Percentiles rank a stretch among this genome's conserved stretches.
phyloP scores from a whole-genome alignment of 768 basidiomycete species.

The Podaxis rugospora region DNA sequence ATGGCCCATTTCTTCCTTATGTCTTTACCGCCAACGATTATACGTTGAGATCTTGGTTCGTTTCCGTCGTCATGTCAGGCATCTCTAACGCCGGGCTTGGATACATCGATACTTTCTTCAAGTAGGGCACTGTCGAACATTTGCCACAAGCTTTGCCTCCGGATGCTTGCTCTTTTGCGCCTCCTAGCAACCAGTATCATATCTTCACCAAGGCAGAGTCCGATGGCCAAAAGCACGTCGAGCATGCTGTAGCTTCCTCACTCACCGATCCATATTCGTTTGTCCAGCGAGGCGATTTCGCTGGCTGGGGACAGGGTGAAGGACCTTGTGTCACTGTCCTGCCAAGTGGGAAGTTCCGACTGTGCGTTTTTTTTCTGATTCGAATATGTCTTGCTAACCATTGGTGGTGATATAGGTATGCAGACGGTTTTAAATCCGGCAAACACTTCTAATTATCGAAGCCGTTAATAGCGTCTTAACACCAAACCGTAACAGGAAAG shows the following conservation, averaged over 20 bases:
- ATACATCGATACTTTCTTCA: slow-evolving; percentile 31
- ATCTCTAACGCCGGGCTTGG: slow-evolving; percentile 30
- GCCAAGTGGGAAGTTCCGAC: slow-evolving; percentile 26
- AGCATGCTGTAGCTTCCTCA: slow-evolving; percentile 27
- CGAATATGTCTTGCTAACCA: not conserved
- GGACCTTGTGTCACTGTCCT: slow-evolving; percentile 27
- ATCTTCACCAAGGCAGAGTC: slow-evolving; percentile 30
- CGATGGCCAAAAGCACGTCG: slow-evolving; percentile 26
- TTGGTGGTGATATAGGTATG: slow-evolving; percentile 17
- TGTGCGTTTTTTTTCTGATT: slow-evolving; percentile 18
- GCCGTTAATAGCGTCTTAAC: not conserved
- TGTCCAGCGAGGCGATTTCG: slow-evolving; percentile 30
- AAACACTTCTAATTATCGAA: not conserved
- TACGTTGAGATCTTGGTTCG: slow-evolving; percentile 25
- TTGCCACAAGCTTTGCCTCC: not conserved
- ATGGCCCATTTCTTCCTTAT: slow-evolving; percentile 31
- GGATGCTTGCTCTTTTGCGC: not conserved
- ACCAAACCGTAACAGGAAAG: slow-evolving; percentile 19
- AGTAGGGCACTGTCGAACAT: slow-evolving; percentile 16
- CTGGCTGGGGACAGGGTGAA: slow-evolving; percentile 31
- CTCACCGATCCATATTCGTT: slow-evolving; percentile 30
- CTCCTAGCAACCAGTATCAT: slow-evolving; percentile 26
- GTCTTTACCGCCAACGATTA: slow-evolving; percentile 28
- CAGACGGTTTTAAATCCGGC: slow-evolving; percentile 28
- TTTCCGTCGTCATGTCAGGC: slow-evolving; percentile 28